These are phyloP conservation scores for Picochlorum sp. DNA, from an alignment of 139 green algal species.

Conservation along the genomic window DNA sequence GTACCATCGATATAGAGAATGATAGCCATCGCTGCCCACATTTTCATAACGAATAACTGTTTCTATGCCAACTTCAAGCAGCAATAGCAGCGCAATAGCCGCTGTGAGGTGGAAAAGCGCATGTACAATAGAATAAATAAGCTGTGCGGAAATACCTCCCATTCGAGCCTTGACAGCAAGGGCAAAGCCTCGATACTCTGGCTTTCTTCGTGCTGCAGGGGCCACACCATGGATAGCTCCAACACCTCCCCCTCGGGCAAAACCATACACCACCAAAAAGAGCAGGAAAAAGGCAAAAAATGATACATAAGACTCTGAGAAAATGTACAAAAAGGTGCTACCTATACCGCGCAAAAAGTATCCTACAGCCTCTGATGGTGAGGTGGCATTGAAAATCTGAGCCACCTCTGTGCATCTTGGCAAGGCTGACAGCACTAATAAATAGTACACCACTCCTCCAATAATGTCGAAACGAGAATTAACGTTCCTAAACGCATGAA, in stretches of 20 bases:
- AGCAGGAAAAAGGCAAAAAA: constrained; percentile 33
- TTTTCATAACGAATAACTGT: constrained; percentile 58
- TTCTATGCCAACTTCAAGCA: constrained; percentile 80
- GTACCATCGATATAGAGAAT: constrained; percentile 74
- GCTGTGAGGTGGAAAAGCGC: constrained; percentile 44
- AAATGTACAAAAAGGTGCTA: constrained; percentile 32
- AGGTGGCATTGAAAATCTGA: constrained; percentile 41
- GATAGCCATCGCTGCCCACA: constrained; percentile 55
- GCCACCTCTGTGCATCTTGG: constrained; percentile 50
- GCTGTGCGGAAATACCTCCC: constrained; percentile 43
- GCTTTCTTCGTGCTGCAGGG: constrained; percentile 6
- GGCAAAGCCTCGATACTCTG: constrained; percentile 15
- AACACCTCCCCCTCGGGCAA: constrained; percentile 49
- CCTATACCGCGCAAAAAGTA: constrained; percentile 15
- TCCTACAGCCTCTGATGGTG: constrained; percentile 9
- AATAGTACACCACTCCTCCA: constrained; percentile 74
- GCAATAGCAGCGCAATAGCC: constrained; percentile 62
- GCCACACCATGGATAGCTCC: constrained; percentile 29
- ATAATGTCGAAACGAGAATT: constrained; percentile 78
- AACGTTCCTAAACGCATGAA: constrained; percentile 59
- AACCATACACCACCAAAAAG: constrained; percentile 37
- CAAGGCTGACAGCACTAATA: constrained; percentile 72
- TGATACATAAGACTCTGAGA: constrained; percentile 50
- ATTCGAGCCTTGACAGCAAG: constrained; percentile 23
- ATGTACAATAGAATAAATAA: constrained; percentile 53